These are phyloP conservation scores for Eucalyptus erythrocorys DNA, from an alignment of 345 rosid genomes.

Conservation along the genomic window DNA sequence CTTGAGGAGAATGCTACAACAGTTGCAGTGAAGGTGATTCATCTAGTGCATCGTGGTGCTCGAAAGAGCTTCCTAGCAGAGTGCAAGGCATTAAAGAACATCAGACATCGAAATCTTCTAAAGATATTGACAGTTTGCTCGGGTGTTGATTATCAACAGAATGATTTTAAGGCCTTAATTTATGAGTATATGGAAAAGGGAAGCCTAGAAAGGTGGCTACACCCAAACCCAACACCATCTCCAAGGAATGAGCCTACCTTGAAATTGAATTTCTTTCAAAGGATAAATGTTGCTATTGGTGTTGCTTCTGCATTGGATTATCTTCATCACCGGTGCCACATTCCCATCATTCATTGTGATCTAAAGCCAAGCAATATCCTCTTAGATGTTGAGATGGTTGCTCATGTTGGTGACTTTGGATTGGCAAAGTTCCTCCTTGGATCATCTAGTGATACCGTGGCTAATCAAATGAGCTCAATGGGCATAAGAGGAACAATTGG, in stretches of 20 bases:
- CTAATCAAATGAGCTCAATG: neutral
- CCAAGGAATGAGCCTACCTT: neutral
- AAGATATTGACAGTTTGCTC: too few relatives aligned
- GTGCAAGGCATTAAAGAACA: too few relatives aligned
- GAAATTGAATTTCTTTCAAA: neutral
- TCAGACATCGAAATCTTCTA: too few relatives aligned
- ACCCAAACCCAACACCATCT: neutral
- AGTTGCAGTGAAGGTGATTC: too few relatives aligned
- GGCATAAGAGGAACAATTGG: neutral
- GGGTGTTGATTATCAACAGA: too few relatives aligned
- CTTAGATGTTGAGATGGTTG: neutral
- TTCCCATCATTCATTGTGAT: neutral
- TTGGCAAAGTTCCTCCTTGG: neutral
- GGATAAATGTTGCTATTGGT: neutral
- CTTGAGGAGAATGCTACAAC: too few relatives aligned
- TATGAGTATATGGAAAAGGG: neutral
- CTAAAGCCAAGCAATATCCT: neutral
- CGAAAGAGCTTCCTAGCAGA: too few relatives aligned
- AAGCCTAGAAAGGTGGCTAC: neutral
- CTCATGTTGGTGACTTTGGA: neutral
- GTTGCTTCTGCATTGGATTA: neutral
- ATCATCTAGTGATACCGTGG: neutral
- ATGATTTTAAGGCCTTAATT: too few relatives aligned
- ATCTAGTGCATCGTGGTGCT: too few relatives aligned
- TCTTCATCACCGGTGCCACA: neutral